Conservation (phyloP, 2,329 filamentous ascomycete species). For the Chrysoporthe deuterocubensis region DNA sequence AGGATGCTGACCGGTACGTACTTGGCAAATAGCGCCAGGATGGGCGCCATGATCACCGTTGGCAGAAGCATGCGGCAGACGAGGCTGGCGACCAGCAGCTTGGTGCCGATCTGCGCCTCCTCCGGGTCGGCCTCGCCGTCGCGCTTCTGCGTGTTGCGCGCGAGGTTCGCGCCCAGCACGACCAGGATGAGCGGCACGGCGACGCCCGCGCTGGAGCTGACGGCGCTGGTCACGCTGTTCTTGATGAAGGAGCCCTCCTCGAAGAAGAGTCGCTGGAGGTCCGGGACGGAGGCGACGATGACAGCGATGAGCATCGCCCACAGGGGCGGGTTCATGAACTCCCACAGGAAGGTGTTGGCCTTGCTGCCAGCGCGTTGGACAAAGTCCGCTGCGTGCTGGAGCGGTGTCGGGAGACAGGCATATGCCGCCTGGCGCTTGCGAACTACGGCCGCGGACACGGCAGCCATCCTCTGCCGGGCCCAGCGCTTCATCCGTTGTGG, state of each 20-base stretch:
- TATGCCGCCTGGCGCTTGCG: constrained; percentile 36
- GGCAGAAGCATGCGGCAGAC: constrained; percentile 91
- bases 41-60: constrained; percentile 87
- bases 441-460: constrained; percentile 16
- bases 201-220: constrained; percentile 84
- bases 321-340: constrained; percentile 97
- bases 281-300: constrained; percentile 84
- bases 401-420: constrained; percentile 45
- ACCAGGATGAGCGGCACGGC: constrained; percentile 95
- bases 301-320: constrained; percentile 97
- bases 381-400: constrained; percentile 42
- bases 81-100: constrained; percentile 83
- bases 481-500: constrained; percentile 42
- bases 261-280: constrained; percentile 85
- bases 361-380: constrained; percentile 44
- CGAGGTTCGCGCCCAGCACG: constrained; percentile 91
- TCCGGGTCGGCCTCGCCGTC: constrained; percentile 62
- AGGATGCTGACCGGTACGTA: constrained; percentile 91
- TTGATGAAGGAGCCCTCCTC: constrained; percentile 84
- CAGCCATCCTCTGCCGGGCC: constrained; percentile 36
- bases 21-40: constrained; percentile 86
- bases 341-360: constrained; percentile 72
- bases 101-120: constrained; percentile 70
- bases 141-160: constrained; percentile 82
- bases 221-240: constrained; percentile 89